A percentile compares a stretch with the other conserved stretches of the same genome.
Evolutionary conservation across 164 flowering plant genomes (phyloP).

Genomic region (Euptelea pleiosperma): DNA sequence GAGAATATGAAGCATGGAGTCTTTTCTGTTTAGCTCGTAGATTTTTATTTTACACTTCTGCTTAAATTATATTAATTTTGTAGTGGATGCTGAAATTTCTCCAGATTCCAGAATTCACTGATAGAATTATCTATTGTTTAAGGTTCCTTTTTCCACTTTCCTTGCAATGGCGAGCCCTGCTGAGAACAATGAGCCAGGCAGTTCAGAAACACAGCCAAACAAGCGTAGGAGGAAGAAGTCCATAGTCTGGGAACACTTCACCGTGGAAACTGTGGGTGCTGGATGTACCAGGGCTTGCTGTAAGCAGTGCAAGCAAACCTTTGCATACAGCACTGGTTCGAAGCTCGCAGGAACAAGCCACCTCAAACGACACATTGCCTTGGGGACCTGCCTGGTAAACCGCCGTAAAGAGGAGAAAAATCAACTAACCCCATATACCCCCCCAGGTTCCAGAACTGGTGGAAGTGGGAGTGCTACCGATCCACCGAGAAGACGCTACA

Average conservation of each 20-base stretch:
- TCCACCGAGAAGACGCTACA: constrained; percentile 50
- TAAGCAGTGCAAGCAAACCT: constrained; percentile 85
- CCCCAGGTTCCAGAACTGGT: constrained; percentile 35
- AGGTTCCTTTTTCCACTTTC: not conserved
- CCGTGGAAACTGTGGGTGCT: constrained; percentile 61
- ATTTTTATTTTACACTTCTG: too few species aligned
- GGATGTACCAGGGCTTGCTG: constrained; percentile 76
- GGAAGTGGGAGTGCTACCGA: constrained; percentile 29
- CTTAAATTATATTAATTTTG: not conserved
- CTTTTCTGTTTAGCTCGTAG: too few species aligned
- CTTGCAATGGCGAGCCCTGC: not conserved
- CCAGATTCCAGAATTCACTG: too few species aligned
- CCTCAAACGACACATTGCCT: constrained; percentile 85
- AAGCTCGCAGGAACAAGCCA: constrained; percentile 96
- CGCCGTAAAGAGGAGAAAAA: constrained; percentile 47
- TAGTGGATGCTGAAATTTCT: not conserved
- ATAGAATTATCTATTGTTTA: too few species aligned
- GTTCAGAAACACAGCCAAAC: constrained; percentile 22
- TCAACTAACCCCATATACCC: constrained; percentile 42
- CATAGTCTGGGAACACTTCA: constrained; percentile 92
- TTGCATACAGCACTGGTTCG: constrained; percentile 87
- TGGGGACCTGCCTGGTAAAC: constrained; percentile 63
- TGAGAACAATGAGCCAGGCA: not conserved
- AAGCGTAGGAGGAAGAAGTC: constrained; percentile 90
- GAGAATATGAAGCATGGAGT: too few species aligned